Evolutionary conservation across 164 flowering plant genomes (phyloP), one percentile per base, ranked within the genome.

Genomic region (Paratinospora sagittata): DNA sequence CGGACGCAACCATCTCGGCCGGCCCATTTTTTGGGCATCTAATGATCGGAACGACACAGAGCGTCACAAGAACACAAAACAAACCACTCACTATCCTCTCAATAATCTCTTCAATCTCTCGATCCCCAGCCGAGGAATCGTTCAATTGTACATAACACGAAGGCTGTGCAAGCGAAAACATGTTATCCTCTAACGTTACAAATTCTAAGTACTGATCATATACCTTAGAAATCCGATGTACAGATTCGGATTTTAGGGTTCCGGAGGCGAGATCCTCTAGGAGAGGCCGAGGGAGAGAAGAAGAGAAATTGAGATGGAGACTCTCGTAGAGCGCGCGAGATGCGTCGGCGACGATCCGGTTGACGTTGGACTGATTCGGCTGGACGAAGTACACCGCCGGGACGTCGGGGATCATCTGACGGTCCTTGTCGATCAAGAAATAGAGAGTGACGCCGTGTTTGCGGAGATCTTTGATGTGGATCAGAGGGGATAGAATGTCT

Each of bases 201-300:
- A 96, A 96, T 77, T 96, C 99, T 74, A 90, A 74, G 68, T 96
- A 96, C 90, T 96, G 99, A 79, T 95, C 99, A 74, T 90, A 90
- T 13, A 95, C 86, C 85, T 90, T 92, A 0, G 89, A 77, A 24
- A 95, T 80, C 77, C 90, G 81, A 9, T 82, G 74, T 67, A 90
- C 77, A 0, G 96, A 83, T 37, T 90, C 92, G 0, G 89, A 76
- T 65, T 70, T 76, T 45, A 92, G 69, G 2, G 89, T 78, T 27
- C 90, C 96, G 0, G 93, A 75, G 0, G 98, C 99, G 11, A 95
- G 83, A 68, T 92, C 91, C 72, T 95, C 98, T 5, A 95, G 85
- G 14, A 95, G 83, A 0, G 87, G 86, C 27, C 98, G 80, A 8
- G 98, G 93, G 24, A 95, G 82, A 0, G 95, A 92, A 4, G 93